Percentiles rank a stretch among this genome's conserved stretches.
Evolutionary conservation across 192 early-diverging fungal genomes (phyloP).

Genomic region (Backusella tarrabulga): DNA sequence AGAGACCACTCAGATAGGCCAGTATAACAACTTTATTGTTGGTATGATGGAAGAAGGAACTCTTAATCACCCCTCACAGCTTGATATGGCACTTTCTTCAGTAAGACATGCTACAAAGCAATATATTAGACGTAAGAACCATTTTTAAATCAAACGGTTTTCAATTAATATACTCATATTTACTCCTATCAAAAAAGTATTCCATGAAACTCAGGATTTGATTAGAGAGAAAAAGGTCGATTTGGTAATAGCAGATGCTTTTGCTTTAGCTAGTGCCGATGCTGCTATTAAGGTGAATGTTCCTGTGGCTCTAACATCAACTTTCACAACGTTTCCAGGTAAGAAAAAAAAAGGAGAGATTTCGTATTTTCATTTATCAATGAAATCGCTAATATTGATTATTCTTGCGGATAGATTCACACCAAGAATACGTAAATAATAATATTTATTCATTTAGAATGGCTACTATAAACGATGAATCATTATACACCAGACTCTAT

Average conservation of each 20-base stretch:
- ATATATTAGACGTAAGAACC: background rate
- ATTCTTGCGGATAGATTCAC: background rate
- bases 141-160: background rate
- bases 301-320: background rate
- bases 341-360: background rate
- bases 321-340: conserved; percentile 16
- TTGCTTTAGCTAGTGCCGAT: background rate
- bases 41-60: background rate
- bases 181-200: background rate
- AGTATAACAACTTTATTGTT: background rate
- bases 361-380: background rate
- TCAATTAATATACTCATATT: background rate
- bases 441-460: background rate
- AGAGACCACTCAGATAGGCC: background rate
- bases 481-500: background rate
- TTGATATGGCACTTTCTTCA: background rate
- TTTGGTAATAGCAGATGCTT: background rate
- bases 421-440: background rate
- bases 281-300: background rate
- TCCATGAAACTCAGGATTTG: background rate
- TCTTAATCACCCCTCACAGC: background rate
- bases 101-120: background rate
- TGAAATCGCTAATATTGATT: background rate
- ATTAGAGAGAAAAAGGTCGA: background rate
- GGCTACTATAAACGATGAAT: background rate